A percentile compares a stretch with the other conserved stretches of the same genome.
These are phyloP conservation scores for Bifiguratus adelaidae DNA, from an alignment of 192 early-diverging fungal species.

Conservation along the genomic window DNA sequence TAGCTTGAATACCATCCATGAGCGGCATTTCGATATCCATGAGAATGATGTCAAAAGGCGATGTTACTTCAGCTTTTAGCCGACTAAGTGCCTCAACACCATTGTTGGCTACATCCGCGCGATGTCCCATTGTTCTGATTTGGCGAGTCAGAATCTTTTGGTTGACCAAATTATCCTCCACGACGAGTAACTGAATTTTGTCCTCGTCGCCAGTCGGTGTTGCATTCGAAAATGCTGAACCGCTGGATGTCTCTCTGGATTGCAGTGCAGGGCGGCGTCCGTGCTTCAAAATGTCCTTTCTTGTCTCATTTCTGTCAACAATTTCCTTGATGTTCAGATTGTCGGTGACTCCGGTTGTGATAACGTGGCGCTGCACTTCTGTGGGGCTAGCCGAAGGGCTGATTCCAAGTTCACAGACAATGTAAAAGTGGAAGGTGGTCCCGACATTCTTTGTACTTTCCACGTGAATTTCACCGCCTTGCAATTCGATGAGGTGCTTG, in stretches of 20 bases:
- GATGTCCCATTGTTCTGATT: neutral
- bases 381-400: too few relatives aligned
- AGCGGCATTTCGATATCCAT: slow-evolving; percentile 29
- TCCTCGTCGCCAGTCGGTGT: too few relatives aligned
- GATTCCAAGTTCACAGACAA: neutral
- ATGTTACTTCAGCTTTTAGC: too few relatives aligned
- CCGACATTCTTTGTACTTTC: slow-evolving; percentile 48
- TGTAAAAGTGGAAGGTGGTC: slow-evolving; percentile 34
- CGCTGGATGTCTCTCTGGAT: neutral
- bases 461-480: slow-evolving; percentile 57
- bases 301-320: neutral
- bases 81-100: slow-evolving; percentile 18
- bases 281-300: neutral
- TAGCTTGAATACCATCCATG: slow-evolving; percentile 26
- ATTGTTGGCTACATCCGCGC: slow-evolving; percentile 15
- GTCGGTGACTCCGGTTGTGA: neutral
- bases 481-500: slow-evolving; percentile 55
- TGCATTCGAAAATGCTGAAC: too few relatives aligned
- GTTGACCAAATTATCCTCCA: neutral
- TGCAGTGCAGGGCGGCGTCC: neutral
- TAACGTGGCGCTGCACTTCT: neutral
- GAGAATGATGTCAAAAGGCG: slow-evolving; percentile 18
- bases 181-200: neutral
- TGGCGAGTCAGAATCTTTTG: neutral
- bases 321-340: neutral